These are phyloP conservation scores for Smittium culicis DNA, from an alignment of 371 early-diverging fungal species.

Conservation along the genomic window DNA sequence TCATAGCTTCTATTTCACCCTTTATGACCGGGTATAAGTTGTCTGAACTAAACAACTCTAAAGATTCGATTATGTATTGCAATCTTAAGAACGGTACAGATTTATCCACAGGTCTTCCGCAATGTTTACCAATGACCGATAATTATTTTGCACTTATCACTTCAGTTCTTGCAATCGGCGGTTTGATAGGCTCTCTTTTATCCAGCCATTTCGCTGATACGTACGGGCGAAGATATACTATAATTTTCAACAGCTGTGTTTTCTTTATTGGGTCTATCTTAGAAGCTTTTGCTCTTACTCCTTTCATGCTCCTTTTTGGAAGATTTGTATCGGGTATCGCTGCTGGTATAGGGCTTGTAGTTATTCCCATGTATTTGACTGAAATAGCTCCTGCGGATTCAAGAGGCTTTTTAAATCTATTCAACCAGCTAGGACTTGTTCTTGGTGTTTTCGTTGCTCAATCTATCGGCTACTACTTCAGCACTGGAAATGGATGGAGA, in stretches of 20 bases:
- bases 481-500: conserved; percentile 49
- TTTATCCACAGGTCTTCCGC: conserved; percentile 33
- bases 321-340: conserved; percentile 77
- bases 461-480: conserved; percentile 42
- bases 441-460: conserved; percentile 65
- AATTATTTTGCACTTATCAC: conserved; percentile 52
- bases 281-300: conserved; percentile 43
- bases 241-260: conserved; percentile 49
- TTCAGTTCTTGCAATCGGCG: conserved; percentile 60
- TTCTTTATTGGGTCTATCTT: conserved; percentile 47
- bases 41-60: conserved; percentile 66
- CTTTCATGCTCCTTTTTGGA: conserved; percentile 45
- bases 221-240: conserved; percentile 53
- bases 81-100: conserved; percentile 3
- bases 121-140: conserved; percentile 73
- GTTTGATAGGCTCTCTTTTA: conserved; percentile 60
- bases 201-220: conserved; percentile 51
- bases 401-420: conserved; percentile 61
- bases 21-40: conserved; percentile 73
- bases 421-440: conserved; percentile 75
- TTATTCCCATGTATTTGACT: conserved; percentile 72
- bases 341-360: conserved; percentile 63
- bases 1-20: conserved; percentile 29
- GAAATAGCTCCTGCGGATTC: conserved; percentile 61
- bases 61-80: conserved; percentile 14